phyloP scores from a whole-genome alignment of 345 rosid species.

The Hibiscus mutabilis region DNA sequence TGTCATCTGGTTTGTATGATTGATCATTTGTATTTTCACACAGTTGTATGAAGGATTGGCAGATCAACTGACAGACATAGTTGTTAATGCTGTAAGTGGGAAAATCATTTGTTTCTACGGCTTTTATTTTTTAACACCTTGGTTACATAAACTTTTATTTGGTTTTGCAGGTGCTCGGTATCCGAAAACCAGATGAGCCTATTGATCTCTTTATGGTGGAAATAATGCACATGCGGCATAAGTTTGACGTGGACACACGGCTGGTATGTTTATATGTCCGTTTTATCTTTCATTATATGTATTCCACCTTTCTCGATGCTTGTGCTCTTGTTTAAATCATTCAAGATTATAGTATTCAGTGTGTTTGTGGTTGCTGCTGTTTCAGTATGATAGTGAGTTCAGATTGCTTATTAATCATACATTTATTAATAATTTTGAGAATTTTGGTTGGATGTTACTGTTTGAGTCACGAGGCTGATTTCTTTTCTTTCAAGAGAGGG shows the following conservation, averaged over 20 bases:
- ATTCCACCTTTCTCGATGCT: not conserved
- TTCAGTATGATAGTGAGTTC: too few relatives aligned
- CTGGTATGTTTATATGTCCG: constrained; percentile 40
- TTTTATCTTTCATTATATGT: not conserved
- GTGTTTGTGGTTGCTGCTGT: not conserved
- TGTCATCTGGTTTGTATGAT: not conserved
- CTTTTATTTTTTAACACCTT: not conserved
- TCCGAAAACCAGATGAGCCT: constrained; percentile 78
- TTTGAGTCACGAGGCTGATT: not conserved
- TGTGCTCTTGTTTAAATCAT: not conserved
- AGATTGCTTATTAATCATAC: not conserved
- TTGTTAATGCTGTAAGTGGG: constrained; percentile 68
- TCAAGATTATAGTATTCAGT: not conserved
- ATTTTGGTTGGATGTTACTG: not conserved
- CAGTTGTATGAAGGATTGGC: constrained; percentile 90
- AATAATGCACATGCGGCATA: constrained; percentile 99
- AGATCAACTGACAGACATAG: constrained; percentile 88
- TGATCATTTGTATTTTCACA: constrained; percentile 11
- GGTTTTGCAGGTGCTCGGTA: constrained; percentile 68
- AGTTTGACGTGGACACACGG: constrained; percentile 92
- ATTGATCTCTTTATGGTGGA: constrained; percentile 98
- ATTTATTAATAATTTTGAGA: not conserved
- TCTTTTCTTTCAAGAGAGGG: not conserved
- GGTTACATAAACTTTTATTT: constrained; percentile 7
- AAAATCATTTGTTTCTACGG: not conserved